phyloP scores from a whole-genome alignment of 1,284 basidiomycete genomes.

The Fomitopsis betulina region DNA sequence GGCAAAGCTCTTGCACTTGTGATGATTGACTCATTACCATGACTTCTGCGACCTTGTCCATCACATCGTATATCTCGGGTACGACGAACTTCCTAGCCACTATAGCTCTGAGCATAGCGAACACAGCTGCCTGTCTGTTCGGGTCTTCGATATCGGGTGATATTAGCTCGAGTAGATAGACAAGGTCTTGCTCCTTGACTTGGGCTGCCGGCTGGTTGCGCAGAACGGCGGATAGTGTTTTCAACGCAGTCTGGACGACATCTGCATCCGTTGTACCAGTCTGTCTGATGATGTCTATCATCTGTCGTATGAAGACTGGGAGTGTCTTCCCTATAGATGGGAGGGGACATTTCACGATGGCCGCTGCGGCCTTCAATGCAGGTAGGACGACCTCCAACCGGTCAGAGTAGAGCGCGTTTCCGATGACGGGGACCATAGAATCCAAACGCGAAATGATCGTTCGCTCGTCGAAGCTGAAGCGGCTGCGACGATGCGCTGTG shows the following conservation, averaged over 20 bases:
- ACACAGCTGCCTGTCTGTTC: slow-evolving; percentile 82
- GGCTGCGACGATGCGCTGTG: slow-evolving; percentile 81
- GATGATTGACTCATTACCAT: slow-evolving; percentile 92
- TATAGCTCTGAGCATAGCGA: slow-evolving; percentile 90
- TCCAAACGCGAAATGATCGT: slow-evolving; percentile 78
- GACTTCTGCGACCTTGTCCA: slow-evolving; percentile 93
- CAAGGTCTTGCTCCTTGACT: slow-evolving; percentile 86
- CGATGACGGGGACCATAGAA: slow-evolving; percentile 83
- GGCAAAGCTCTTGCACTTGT: slow-evolving; percentile 89
- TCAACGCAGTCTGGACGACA: slow-evolving; percentile 85
- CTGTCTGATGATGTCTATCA: slow-evolving; percentile 81
- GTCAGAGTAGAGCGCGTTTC: slow-evolving; percentile 89
- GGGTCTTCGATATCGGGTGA: slow-evolving; percentile 94
- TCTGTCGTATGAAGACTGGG: slow-evolving; percentile 84
- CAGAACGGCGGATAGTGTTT: slow-evolving; percentile 81
- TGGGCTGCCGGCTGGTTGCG: slow-evolving; percentile 80
- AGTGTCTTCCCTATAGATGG: slow-evolving; percentile 75
- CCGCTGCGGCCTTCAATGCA: slow-evolving; percentile 79
- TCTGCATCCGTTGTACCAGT: slow-evolving; percentile 90
- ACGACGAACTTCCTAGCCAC: slow-evolving; percentile 90
- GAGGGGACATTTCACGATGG: slow-evolving; percentile 83
- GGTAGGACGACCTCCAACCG: slow-evolving; percentile 77
- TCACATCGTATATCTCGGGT: slow-evolving; percentile 96
- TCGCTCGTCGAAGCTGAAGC: slow-evolving; percentile 81
- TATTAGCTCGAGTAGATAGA: slow-evolving; percentile 83